These are phyloP conservation scores for Malassezia nana DNA, from an alignment of 1,284 basidiomycete species.

Conservation along the genomic window DNA sequence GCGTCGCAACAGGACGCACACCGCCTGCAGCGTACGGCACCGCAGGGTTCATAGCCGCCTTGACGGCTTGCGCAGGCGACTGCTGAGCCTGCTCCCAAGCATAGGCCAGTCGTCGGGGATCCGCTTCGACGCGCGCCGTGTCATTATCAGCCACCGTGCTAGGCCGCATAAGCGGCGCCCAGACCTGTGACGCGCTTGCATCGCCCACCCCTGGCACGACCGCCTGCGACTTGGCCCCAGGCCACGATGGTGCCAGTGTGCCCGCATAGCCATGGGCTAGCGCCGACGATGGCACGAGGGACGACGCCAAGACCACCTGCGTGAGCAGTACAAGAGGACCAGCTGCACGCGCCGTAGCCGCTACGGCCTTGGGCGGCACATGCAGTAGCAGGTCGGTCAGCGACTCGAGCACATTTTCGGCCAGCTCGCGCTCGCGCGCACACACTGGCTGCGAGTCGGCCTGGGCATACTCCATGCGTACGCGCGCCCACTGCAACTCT, in stretches of 20 bases:
- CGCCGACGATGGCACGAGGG: conserved; percentile 14
- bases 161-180: conserved; percentile 12
- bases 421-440: conserved; percentile 23
- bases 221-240: conserved; percentile 5
- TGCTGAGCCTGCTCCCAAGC: neutral
- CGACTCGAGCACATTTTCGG: conserved; percentile 23
- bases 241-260: conserved; percentile 18
- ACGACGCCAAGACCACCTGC: conserved; percentile 18
- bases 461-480: conserved; percentile 21
- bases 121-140: neutral
- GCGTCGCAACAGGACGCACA: neutral
- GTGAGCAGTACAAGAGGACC: conserved; percentile 12
- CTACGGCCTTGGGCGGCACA: conserved; percentile 13
- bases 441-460: conserved; percentile 7
- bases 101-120: neutral
- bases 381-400: conserved; percentile 22
- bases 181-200: neutral
- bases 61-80: neutral
- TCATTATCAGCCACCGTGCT: conserved; percentile 6
- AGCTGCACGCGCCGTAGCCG: conserved; percentile 7
- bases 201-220: neutral
- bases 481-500: conserved; percentile 34
- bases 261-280: conserved; percentile 35
- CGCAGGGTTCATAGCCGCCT: neutral
- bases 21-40: neutral